Conservation (phyloP, 2,329 filamentous ascomycete genomes). For the Penicillium sp. region DNA sequence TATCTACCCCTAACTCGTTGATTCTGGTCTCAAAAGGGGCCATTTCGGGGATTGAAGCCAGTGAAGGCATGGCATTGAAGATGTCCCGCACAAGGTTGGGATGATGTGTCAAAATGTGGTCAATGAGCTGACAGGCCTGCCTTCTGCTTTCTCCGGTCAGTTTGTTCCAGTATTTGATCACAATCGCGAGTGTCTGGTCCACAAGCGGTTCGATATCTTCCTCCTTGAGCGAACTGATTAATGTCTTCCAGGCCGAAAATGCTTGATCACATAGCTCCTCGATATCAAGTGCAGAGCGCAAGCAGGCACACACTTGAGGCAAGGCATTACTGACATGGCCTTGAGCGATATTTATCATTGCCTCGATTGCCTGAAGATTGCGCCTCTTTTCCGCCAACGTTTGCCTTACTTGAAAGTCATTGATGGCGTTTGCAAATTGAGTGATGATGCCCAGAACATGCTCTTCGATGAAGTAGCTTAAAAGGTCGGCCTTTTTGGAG, state of each 20-base stretch:
- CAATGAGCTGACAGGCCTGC: conserved; percentile 62
- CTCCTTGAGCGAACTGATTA: conserved; percentile 70
- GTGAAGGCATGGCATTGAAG: conserved; percentile 73
- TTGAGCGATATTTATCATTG: conserved; percentile 77
- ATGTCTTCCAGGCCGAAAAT: conserved; percentile 78
- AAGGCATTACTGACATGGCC: conserved; percentile 72
- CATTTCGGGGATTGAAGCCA: conserved; percentile 68
- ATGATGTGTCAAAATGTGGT: conserved; percentile 63
- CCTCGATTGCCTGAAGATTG: conserved; percentile 78
- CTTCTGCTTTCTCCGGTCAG: conserved; percentile 62
- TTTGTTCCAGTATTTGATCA: conserved; percentile 72
- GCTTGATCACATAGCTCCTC: conserved; percentile 72
- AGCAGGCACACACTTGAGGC: conserved; percentile 81
- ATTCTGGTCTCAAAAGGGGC: conserved; percentile 66
- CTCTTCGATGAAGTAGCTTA: conserved; percentile 74
- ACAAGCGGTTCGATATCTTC: conserved; percentile 77
- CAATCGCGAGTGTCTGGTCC: conserved; percentile 84
- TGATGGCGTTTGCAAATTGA: conserved; percentile 73
- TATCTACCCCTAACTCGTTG: conserved; percentile 60
- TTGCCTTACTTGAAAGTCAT: conserved; percentile 60
- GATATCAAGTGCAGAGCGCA: conserved; percentile 77
- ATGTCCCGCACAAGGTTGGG: conserved; percentile 60
- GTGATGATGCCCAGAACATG: conserved; percentile 86
- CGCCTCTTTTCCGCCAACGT: conserved; percentile 67
- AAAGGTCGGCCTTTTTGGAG: conserved; percentile 53